phyloP scores from a whole-genome alignment of 2,329 filamentous ascomycete species.

The Fusarium papillatum region DNA sequence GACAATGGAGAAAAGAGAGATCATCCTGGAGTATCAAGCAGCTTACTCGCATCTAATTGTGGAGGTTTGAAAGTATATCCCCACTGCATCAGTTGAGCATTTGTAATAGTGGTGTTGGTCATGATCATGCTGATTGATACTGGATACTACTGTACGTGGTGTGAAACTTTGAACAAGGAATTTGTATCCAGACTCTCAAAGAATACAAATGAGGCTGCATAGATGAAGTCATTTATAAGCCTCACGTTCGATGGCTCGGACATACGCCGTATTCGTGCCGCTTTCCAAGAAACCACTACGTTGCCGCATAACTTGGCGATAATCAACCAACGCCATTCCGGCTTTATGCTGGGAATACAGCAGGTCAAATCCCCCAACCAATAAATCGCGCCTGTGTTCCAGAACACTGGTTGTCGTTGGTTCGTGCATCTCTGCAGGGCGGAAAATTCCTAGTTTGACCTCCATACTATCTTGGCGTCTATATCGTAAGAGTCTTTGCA shows the following conservation, averaged over 20 bases:
- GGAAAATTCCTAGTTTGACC: slow-evolving; percentile 9
- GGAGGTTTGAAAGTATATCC: slow-evolving; percentile 1
- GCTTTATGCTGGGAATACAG: slow-evolving; percentile 13
- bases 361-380: background rate
- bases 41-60: background rate
- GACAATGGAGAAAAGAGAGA: slow-evolving; percentile 7
- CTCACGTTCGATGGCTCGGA: background rate
- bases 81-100: slow-evolving; percentile 2
- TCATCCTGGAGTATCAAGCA: background rate
- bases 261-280: background rate
- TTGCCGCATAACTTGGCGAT: slow-evolving; percentile 13
- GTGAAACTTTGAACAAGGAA: background rate
- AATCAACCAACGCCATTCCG: slow-evolving; percentile 1
- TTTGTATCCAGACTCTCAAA: background rate
- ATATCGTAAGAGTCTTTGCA: slow-evolving; percentile 12
- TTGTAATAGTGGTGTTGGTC: slow-evolving; percentile 3
- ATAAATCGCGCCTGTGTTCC: slow-evolving; percentile 2
- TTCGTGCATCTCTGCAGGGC: slow-evolving; percentile 25
- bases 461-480: slow-evolving; percentile 6
- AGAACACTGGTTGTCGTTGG: slow-evolving; percentile 4
- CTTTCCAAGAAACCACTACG: background rate
- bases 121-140: background rate
- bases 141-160: background rate
- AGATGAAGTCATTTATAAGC: slow-evolving; percentile 8
- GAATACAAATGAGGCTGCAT: background rate